Evolutionary conservation across 2,329 filamentous ascomycete species (phyloP).

Genomic region (Clathrospora elynae): DNA sequence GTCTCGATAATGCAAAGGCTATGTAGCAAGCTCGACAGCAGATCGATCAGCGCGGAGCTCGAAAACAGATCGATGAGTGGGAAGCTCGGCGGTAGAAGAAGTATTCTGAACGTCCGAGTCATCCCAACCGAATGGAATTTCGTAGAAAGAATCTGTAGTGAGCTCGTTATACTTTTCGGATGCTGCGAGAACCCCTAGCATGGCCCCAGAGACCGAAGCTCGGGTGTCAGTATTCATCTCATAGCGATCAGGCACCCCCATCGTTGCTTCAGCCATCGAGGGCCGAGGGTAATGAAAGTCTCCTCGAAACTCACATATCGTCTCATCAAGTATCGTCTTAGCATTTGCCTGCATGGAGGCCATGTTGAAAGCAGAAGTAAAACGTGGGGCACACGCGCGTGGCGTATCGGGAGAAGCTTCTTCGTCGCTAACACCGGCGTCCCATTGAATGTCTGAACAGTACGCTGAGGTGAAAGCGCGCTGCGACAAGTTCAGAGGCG

Average conservation of each 20-base stretch:
- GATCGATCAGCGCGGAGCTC: background rate
- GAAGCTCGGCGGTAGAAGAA: constrained; percentile 1
- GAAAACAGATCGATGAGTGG: background rate
- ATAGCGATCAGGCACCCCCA: background rate
- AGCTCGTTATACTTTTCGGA: background rate
- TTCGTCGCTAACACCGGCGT: background rate
- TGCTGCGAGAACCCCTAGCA: background rate
- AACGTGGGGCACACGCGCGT: background rate
- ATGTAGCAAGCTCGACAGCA: constrained; percentile 1
- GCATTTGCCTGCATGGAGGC: background rate
- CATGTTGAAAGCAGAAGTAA: background rate
- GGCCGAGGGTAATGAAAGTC: background rate
- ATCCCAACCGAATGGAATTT: background rate
- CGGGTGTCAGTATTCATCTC: background rate
- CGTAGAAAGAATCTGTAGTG: no score
- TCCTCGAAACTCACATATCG: background rate
- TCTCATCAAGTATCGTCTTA: background rate
- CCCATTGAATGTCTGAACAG: constrained; percentile 5
- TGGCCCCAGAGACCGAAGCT: background rate
- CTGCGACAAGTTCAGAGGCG: background rate
- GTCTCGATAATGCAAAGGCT: background rate
- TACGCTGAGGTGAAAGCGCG: background rate
- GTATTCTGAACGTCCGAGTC: background rate
- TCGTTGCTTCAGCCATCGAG: no score
- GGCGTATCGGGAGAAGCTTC: background rate